phyloP scores from a whole-genome alignment of 164 flowering plant species.

The Akebia trifoliata region DNA sequence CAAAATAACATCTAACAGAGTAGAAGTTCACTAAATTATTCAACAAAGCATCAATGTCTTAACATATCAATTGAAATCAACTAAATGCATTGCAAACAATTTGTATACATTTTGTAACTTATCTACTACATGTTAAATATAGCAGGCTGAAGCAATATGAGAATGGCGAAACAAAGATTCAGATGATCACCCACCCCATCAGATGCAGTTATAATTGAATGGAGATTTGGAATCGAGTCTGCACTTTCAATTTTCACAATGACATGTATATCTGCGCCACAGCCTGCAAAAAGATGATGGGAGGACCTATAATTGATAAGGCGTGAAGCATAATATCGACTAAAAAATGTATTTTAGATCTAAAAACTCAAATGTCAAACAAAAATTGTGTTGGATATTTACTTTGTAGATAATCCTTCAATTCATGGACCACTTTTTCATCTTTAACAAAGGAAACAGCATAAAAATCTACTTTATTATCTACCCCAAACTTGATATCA shows the following conservation, averaged over 20 bases:
- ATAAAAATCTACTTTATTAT: constrained; percentile 85
- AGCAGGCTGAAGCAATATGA: background rate
- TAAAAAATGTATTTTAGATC: background rate
- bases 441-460: constrained; percentile 98
- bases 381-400: constrained; percentile 11
- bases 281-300: constrained; percentile 43
- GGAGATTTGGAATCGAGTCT: constrained; percentile 82
- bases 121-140: background rate
- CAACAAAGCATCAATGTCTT: too few species aligned
- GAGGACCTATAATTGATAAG: background rate
- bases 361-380: background rate
- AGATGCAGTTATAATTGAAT: constrained; percentile 86
- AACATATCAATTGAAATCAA: too few species aligned
- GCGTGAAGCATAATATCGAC: background rate
- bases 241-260: constrained; percentile 91
- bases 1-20: too few species aligned
- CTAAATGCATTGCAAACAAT: too few species aligned
- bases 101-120: background rate
- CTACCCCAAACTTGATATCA: constrained; percentile 95
- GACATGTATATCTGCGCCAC: constrained; percentile 76
- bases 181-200: constrained; percentile 63
- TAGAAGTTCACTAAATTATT: too few species aligned
- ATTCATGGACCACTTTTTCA: constrained; percentile 82
- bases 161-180: constrained; percentile 6
- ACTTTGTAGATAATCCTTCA: constrained; percentile 84